Percentiles rank a stretch among this genome's conserved stretches.
Evolutionary conservation across 148 eudicot species (phyloP).

Genomic region (Arbutus unedo): DNA sequence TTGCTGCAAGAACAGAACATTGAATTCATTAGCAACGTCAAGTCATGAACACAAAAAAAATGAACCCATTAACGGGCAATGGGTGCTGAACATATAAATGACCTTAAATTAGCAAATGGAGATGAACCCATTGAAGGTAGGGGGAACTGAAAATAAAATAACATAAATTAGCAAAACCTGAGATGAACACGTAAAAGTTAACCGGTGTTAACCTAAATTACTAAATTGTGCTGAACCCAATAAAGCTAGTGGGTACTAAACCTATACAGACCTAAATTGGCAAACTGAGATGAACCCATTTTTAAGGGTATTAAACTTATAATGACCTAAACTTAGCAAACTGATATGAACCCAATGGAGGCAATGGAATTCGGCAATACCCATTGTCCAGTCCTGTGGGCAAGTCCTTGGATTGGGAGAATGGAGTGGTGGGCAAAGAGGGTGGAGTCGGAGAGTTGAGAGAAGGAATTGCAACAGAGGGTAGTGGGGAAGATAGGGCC

Average conservation of each 20-base stretch:
- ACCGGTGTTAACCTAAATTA: too few relatives aligned
- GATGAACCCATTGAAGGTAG: too few relatives aligned
- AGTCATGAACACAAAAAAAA: background rate
- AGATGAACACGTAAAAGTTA: too few relatives aligned
- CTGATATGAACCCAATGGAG: background rate
- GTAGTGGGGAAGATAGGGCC: slow-evolving; percentile 53
- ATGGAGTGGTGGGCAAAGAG: slow-evolving; percentile 67
- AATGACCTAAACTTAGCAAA: background rate
- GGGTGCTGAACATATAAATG: background rate
- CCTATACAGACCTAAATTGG: background rate
- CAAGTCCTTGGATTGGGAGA: slow-evolving; percentile 85
- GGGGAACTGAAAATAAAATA: too few relatives aligned
- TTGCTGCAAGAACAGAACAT: slow-evolving; percentile 48
- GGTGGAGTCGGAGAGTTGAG: slow-evolving; percentile 33
- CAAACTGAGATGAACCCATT: background rate
- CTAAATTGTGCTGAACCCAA: background rate
- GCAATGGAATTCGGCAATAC: slow-evolving; percentile 30
- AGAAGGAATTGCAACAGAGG: slow-evolving; percentile 67
- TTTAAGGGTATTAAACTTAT: too few relatives aligned
- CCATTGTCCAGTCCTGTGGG: slow-evolving; percentile 80
- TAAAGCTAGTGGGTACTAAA: background rate
- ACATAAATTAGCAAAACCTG: too few relatives aligned
- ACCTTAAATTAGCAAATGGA: background rate
- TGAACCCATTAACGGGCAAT: background rate
- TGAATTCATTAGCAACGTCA: background rate